Evolutionary conservation across 2,329 filamentous ascomycete genomes (phyloP), one percentile per base, ranked within the genome.

Genomic region (Lasiodiplodia gonubiensis): DNA sequence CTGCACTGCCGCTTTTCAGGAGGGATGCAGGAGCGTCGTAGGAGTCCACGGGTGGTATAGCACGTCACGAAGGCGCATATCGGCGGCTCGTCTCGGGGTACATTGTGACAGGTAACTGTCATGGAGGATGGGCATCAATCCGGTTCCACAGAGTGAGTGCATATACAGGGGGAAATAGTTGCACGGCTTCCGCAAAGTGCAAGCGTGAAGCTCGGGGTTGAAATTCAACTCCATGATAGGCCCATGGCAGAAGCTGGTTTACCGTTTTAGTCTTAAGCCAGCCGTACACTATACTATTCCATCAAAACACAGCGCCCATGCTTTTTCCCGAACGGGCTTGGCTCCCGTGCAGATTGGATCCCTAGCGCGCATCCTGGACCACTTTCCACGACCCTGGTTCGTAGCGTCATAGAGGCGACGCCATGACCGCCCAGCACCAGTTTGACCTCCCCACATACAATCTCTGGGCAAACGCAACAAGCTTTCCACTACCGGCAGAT

Each of bases 221-320:
- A 51, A 27, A 51, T 46, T 7, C 23, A 42, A 23, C 23, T 27
- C 48, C 35, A 18, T 33, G 46, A 39, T 18, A 42, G 30, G 27
- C 30, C 18, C 53, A n/a, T 48, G 14, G n/a, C 39, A 60, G 37
- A n/a, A 11, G 37, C 55, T 25, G 23, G 37, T 30, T 30, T n/a
- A 33, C 53, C n/a, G 30, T 37, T 21, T n/a, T n/a, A 35, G 30
- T 42, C 48, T 39, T 39, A 61, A 61, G 57, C 57, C 59, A 63
- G 11, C 27, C 42, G 59, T 48, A 10, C n/a, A 51, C 59, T 37
- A 6, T 63, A 51, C 59, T 63, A 46, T n/a, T 49, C 42, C 57
- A 61, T 48, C 57, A 11, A 33, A 7, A 23, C 25, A 49, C 57
- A 14, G 42, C 25, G 27, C 33, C 5, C 18, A 27, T 7, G 16